Evolutionary conservation across 2,329 filamentous ascomycete genomes (phyloP), one percentile per base, ranked within the genome.

Genomic region (Fusarium succisae): DNA sequence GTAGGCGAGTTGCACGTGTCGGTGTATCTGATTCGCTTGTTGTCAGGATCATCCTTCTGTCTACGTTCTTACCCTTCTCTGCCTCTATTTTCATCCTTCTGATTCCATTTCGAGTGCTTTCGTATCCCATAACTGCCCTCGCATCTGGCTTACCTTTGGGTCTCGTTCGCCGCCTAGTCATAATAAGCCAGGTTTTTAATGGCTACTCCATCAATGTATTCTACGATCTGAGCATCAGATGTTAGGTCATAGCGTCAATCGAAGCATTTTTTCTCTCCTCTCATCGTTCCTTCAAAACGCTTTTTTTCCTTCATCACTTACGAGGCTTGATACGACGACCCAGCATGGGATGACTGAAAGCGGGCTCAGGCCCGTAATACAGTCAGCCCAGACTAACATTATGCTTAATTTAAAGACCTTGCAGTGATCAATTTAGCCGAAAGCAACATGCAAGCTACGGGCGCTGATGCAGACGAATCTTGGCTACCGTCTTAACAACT

Each of bases 161-260:
- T 26, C 43, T 39, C 17, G 8, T 18, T 3, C 5, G 17, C 17
- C 35, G 17, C 3, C 35, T 18, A 9, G 17, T n/a, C 22, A 18
- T 50, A 3, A 20, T 4, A 10, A 24, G 7, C 2, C 24, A 51
- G 2, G 8, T 10, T 8, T 13, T 20, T 1, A 24, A 24, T 3
- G 3, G 4, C 28, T 24, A 2, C 2, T 8, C 2, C 8, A 15
- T 4, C 13, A 22, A 28, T 15, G 4, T 22, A 9, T 48, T 8
- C 9, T 6, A 48, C 3, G 13, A 22, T 28, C 45, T 10, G 12
- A 15, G 6, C 18, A 28, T 15, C 13, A 28, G 13, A 47, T 28
- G 6, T 15, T 11, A 8, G 3, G 0, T 15, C 26, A 5, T 4
- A 8, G 2, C 4, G 6, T 48, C 26, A 11, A 22, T 28, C 6